Base-by-base conservation (phyloP, 331 rosid genomes). In the Cucumis variabilis region DNA sequence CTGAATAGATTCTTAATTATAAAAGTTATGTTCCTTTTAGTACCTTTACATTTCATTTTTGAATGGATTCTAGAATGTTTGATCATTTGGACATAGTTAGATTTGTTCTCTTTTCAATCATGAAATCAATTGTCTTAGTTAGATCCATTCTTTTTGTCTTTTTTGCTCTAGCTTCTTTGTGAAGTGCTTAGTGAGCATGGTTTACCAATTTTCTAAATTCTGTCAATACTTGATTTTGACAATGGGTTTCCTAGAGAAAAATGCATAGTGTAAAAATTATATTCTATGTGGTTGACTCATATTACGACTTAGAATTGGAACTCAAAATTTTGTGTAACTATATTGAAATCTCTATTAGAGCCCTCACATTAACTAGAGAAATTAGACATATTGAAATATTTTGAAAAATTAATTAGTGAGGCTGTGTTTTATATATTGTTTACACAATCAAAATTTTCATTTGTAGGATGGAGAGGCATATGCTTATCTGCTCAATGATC, bases 401-500 rank as follows among this genome's bases (percentile, higher is more conserved):
- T 48, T 24, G 83, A 78, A 50, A 13, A 53, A 25, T 15, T 24
- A 25, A 4, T 13, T 14, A 51, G 41, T 27, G 67, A 80, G 69
- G 83, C 82, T 48, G 82, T 17, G 58, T 62, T 55, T 85, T 16
- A 37, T 24, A 73, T 65, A 82, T 15, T 88, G 76, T 24, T 33
- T 66, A 69, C 75, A 81, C 65, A 24, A 12, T 58, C 63, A 81
- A 23, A 62, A 30, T 23, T 80, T 55, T 17, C 17, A 84, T 95
- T 83, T 90, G 87, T 92, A 97, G 99, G 99, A 97, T 88, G 99
- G 99, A 72, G 96, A 92, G 88, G 99, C 99, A 86, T 97, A 97
- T 94, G 96, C 98, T 28, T 92, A 90, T 92, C 94, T 97, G 95
- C 98, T 97, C 82, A 96, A 90, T 88, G 93, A 96, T 87, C 98